Percentiles rank a stretch among this genome's conserved stretches.
Conservation (phyloP, 2,329 filamentous ascomycete genomes). For the Penicillium rolfsii region DNA sequence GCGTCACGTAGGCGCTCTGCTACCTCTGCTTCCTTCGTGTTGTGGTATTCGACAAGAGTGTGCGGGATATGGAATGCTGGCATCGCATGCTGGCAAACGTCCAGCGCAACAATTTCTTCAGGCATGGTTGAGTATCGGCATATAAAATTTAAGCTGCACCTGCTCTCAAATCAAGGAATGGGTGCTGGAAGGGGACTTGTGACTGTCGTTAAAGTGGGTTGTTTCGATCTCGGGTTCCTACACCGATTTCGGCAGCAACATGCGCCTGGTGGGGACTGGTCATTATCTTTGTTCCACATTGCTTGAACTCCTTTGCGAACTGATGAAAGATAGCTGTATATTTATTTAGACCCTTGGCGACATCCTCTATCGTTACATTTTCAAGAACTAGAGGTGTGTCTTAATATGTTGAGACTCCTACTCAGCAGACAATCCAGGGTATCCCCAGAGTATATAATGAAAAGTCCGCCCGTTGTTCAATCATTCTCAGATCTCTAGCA, state of each 20-base stretch:
- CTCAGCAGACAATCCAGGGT: background rate
- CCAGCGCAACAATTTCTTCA: background rate
- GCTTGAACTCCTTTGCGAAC: background rate
- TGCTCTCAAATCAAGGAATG: background rate
- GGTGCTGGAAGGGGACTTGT: background rate
- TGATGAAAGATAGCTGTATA: background rate
- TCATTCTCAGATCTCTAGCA: background rate
- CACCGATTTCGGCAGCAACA: background rate
- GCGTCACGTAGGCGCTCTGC: background rate
- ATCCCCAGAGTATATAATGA: background rate
- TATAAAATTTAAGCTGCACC: background rate
- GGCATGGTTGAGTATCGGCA: background rate
- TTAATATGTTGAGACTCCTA: no score
- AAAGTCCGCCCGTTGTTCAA: background rate
- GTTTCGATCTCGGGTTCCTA: background rate
- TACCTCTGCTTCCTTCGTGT: background rate
- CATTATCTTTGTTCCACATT: background rate
- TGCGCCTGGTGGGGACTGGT: background rate
- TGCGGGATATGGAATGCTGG: background rate
- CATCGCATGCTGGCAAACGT: slow-evolving; percentile 1
- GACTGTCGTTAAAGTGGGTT: background rate
- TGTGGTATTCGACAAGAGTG: background rate
- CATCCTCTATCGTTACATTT: background rate
- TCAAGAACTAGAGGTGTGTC: background rate
- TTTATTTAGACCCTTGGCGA: background rate